Evolutionary conservation across 148 eudicot species (phyloP).

Genomic region (Dianthus caryophyllus): DNA sequence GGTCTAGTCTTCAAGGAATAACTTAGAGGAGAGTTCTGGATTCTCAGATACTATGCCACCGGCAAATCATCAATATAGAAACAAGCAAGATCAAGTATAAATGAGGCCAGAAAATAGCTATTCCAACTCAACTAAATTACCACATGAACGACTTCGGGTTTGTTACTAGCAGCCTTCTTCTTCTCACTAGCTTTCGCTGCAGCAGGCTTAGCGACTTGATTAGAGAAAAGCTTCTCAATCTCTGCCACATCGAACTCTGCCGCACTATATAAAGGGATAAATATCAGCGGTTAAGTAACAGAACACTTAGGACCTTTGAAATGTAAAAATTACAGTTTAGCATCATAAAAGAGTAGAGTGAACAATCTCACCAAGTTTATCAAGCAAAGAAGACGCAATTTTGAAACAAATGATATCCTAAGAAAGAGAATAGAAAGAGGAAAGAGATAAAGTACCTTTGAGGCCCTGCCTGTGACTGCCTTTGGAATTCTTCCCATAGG

Average conservation of each 20-base stretch:
- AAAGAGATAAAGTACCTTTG: slow-evolving; percentile 61
- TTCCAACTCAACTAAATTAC: slow-evolving; percentile 31
- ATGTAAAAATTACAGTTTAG: background rate
- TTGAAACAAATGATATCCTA: background rate
- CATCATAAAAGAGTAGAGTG: background rate
- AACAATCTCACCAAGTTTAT: background rate
- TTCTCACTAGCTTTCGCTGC: slow-evolving; percentile 48
- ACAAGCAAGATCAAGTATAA: background rate
- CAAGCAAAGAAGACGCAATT: background rate
- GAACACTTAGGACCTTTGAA: slow-evolving; percentile 2
- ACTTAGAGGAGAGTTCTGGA: background rate
- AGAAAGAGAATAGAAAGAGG: background rate
- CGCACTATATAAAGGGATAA: slow-evolving; percentile 39
- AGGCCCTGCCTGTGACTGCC: slow-evolving; percentile 50
- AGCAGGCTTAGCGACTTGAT: slow-evolving; percentile 63
- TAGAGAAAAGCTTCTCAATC: slow-evolving; percentile 85
- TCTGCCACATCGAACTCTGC: slow-evolving; percentile 88
- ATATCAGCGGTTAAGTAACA: slow-evolving; percentile 29
- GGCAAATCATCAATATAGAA: background rate
- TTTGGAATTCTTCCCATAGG: slow-evolving; percentile 94
- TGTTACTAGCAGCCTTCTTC: slow-evolving; percentile 76
- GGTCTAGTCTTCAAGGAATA: background rate
- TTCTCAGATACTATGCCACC: background rate
- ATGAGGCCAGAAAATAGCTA: background rate
- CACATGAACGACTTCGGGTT: slow-evolving; percentile 78